phyloP scores from a whole-genome alignment of 2,329 filamentous ascomycete genomes.

The Trichoderma sp. region DNA sequence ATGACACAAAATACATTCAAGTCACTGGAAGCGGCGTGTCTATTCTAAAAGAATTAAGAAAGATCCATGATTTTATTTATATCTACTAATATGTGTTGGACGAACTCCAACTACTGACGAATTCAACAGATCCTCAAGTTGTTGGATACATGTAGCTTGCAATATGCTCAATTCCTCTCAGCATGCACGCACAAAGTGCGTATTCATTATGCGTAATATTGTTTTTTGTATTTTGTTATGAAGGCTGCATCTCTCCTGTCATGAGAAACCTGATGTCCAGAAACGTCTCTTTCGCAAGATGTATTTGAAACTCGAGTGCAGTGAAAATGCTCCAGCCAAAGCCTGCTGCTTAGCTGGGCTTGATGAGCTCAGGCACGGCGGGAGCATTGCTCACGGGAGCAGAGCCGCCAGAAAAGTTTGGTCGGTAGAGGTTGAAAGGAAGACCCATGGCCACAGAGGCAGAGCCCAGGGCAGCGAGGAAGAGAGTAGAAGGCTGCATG shows the following conservation, averaged over 20 bases:
- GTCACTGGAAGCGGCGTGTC: not conserved
- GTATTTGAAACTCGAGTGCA: not conserved
- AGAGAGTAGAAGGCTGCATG: conserved; percentile 31
- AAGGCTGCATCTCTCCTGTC: not conserved
- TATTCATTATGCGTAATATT: not conserved
- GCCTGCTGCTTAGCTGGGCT: not conserved
- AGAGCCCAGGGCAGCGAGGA: conserved; percentile 27
- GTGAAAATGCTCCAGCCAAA: not conserved
- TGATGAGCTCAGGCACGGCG: not conserved
- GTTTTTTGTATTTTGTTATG: not conserved
- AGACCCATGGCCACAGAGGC: conserved; percentile 30
- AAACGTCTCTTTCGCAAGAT: not conserved
- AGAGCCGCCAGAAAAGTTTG: conserved; percentile 3
- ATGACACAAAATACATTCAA: not conserved
- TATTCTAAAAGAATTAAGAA: not conserved
- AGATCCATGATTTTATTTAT: not conserved
- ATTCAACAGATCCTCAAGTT: not conserved
- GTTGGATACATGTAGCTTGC: not conserved
- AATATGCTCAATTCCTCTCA: not conserved
- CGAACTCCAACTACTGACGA: not conserved
- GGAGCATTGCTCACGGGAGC: not conserved
- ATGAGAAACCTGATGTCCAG: not conserved
- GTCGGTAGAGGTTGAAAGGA: conserved; percentile 29
- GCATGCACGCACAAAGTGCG: not conserved
- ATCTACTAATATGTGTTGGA: not conserved